phyloP scores from a whole-genome alignment of 2,329 filamentous ascomycete species.

The Cyclaneusma minus region DNA sequence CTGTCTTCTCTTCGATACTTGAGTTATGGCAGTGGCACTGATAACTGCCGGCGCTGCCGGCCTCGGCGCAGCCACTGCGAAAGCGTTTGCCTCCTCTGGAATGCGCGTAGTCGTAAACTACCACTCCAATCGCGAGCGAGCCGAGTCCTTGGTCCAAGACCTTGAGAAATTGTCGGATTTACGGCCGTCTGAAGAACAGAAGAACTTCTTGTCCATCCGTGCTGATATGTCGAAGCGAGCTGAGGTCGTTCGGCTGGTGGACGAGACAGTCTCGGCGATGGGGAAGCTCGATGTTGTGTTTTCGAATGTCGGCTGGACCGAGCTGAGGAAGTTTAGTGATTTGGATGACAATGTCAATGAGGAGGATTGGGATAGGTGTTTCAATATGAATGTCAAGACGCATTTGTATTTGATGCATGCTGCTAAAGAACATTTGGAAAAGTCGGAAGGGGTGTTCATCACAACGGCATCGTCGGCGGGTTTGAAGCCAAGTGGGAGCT shows the following conservation, averaged over 20 bases:
- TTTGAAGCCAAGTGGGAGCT: constrained; percentile 46
- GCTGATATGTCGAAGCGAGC: constrained; percentile 48
- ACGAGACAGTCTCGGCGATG: constrained; percentile 40
- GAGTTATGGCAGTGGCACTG: constrained; percentile 18
- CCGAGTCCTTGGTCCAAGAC: constrained; percentile 38
- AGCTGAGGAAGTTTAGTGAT: constrained; percentile 26
- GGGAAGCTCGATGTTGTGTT: constrained; percentile 64
- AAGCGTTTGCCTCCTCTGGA: constrained; percentile 52
- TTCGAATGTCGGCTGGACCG: constrained; percentile 52
- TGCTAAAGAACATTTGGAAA: constrained; percentile 35
- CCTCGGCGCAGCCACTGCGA: constrained; percentile 52
- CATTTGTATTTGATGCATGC: constrained; percentile 45
- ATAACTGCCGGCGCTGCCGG: constrained; percentile 45
- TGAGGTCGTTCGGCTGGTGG: constrained; percentile 43
- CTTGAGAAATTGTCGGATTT: constrained; percentile 31
- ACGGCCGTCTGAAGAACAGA: constrained; percentile 22
- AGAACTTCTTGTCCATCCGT: constrained; percentile 34
- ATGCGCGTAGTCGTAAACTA: constrained; percentile 64
- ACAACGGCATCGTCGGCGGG: constrained; percentile 49
- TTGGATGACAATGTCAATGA: constrained; percentile 38
- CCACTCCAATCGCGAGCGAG: constrained; percentile 41
- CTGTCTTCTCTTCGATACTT: too few relatives aligned
- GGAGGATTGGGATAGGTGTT: constrained; percentile 42
- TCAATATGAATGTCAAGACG: constrained; percentile 46
- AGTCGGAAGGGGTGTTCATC: constrained; percentile 43